phyloP scores from a whole-genome alignment of 2,329 filamentous ascomycete species.

The Xylaria sp. region DNA sequence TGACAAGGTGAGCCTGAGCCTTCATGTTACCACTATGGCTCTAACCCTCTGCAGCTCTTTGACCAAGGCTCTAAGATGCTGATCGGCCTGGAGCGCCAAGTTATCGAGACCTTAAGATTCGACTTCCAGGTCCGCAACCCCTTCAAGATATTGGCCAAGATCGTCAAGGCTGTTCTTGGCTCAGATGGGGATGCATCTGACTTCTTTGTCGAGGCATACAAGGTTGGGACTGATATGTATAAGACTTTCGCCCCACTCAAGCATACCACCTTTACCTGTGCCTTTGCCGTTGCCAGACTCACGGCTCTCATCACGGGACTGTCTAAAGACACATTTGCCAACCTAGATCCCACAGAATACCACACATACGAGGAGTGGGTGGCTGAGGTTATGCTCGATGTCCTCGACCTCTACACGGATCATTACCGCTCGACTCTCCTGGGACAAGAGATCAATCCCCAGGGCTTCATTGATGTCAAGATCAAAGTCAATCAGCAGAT shows the following conservation, averaged over 20 bases:
- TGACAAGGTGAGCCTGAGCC: conserved; percentile 71
- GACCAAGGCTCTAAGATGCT: conserved; percentile 82
- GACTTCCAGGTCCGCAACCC: conserved; percentile 92
- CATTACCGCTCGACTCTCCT: conserved; percentile 79
- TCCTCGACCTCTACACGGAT: conserved; percentile 92
- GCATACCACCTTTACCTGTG: conserved; percentile 86
- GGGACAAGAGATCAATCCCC: conserved; percentile 76
- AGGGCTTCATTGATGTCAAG: conserved; percentile 85
- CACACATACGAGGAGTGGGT: conserved; percentile 60
- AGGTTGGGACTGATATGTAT: conserved; percentile 88
- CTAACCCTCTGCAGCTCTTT: conserved; percentile 69
- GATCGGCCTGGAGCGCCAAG: conserved; percentile 89
- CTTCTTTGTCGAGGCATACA: conserved; percentile 77
- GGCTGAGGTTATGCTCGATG: conserved; percentile 85
- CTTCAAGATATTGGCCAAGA: conserved; percentile 84
- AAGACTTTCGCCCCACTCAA: conserved; percentile 94
- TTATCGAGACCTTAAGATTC: conserved; percentile 92
- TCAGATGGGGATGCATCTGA: conserved; percentile 58
- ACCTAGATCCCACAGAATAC: conserved; percentile 61
- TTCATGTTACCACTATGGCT: no score
- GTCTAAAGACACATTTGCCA: conserved; percentile 60
- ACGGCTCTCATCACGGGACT: conserved; percentile 74
- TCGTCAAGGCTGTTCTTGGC: conserved; percentile 68
- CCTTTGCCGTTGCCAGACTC: conserved; percentile 83
- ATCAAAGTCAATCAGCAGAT: conserved; percentile 88